Evolutionary conservation across 75 land plant species (phyloP), one percentile per base, ranked within the genome.

Genomic region (Pseudotsuga menziesii): DNA sequence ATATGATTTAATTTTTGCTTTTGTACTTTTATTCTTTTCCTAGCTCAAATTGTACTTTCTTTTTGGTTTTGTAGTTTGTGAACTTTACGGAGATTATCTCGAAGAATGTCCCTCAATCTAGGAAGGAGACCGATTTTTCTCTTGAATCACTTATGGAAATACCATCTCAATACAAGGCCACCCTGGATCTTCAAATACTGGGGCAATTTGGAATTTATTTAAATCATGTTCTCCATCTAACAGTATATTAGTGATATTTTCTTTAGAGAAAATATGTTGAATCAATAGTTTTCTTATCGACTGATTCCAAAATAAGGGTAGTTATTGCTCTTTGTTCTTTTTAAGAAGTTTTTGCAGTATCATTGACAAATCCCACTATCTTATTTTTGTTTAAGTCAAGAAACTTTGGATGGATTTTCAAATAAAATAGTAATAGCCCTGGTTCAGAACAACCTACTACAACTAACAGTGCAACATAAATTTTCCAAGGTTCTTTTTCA

Each of bases 61-160:
- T 69, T 75, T 63, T 56, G 26, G 64, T 76, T 58, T 22, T 80
- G 52, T 75, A 95, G 98, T 95, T 95, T 84, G 96, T 95, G n/a
- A 95, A 95, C 80, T 95, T 90, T 73, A 92, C 98, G 23, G 88
- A 93, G 61, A 93, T 95, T 2, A 93, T 93, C 93, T 81, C 88
- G 22, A 93, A 80, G 78, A 86, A 82, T 44, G 36, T 84, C 16
- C 78, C 89, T 12, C 56, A 55, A 29, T 74, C 81, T 56, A 80
- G 81, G 64, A 95, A 91, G 76, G 96, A 95, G 75, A 76, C 98
- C 4, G 90, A 81, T 41, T 91, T 95, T 81, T 91, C 98, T 20
- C 85, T 93, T 56, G 78, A 91, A 56, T 93, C 98, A 41, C 74
- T 95, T 63, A 95, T 95, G 98, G 98, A 95, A 78, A 89, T 95